Evolutionary conservation across 305 asterid species (phyloP), one percentile per base, ranked within the genome.

Genomic region (Fraxinus sp.): DNA sequence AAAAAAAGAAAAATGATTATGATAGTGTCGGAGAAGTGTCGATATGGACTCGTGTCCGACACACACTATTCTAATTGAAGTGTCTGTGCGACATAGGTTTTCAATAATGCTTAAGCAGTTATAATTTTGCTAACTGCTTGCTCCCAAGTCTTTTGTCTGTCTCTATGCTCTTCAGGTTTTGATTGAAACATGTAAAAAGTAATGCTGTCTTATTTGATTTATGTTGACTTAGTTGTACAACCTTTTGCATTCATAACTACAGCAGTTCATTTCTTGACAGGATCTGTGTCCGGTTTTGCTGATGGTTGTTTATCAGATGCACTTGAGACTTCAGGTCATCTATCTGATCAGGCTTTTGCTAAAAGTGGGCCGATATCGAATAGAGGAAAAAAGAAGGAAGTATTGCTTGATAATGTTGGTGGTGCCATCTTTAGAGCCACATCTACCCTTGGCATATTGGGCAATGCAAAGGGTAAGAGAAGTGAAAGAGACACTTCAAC

Each of bases 371-470:
- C 99, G 20, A 80, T 86, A 78, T 87, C 90, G 74, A 93, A 93
- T 86, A 89, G 98, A 84, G 98, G 95, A 86, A 94, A 88, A 94
- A 96, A 89, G 83, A 96, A 90, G 86, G 98, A 95, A 88, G 88
- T 91, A 79, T 87, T 89, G 66, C 98, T 94, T 44, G 97, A 96
- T 79, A 97, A 93, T 74, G 94, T 90, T 79, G 94, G 95, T 57
- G 90, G 89, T 59, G 85, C 92, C 75, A 85, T 84, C 20, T 85
- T 84, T 70, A 88, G 94, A 81, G 86, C 91, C 77, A 85, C 94
- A 16, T 81, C 92, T 78, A 85, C 86, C 82, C 82, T 90, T 39
- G 90, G 91, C 86, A 87, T 86, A 72, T 82, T 84, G 46, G 95
- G 97, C 41, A 92, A 97, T 82, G 90, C 93, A 4, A 95, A 93